Conservation (phyloP, 257 asterid species). For the Petunia axillaris region DNA sequence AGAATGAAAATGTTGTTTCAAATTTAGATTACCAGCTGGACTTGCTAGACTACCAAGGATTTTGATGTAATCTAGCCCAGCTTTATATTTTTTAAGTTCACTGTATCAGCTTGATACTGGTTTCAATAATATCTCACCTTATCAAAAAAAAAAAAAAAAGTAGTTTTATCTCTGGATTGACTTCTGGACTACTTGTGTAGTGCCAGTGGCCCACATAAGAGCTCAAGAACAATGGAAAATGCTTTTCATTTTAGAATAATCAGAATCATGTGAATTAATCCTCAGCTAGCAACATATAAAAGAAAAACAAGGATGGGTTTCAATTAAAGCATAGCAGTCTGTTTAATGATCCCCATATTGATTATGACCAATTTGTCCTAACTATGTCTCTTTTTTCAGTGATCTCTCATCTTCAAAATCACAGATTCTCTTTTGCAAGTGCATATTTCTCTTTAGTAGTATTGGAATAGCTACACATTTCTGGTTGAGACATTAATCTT, state of each 20-base stretch:
- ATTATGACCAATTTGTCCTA: background rate
- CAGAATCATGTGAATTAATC: background rate
- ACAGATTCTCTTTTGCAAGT: background rate
- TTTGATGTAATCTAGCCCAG: no score
- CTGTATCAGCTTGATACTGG: no score
- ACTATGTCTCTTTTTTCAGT: background rate
- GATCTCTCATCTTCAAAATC: background rate
- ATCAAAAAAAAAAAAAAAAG: no score
- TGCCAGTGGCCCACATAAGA: background rate
- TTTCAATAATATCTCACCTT: no score
- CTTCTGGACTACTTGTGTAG: background rate
- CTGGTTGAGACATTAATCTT: background rate
- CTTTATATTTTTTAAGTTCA: no score
- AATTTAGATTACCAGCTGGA: no score
- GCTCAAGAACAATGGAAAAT: slow-evolving; percentile 6
- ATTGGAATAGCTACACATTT: background rate
- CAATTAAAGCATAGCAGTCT: background rate
- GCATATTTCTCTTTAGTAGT: background rate
- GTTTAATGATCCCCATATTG: background rate
- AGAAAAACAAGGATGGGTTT: background rate
- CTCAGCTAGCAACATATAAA: background rate
- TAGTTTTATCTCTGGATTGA: background rate
- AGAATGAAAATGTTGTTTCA: no score
- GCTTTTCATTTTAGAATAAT: background rate
- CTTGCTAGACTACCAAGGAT: no score